Percentiles rank a stretch among this genome's conserved stretches.
Conservation (phyloP, 2,329 filamentous ascomycete genomes). For the Parastagonospora avenae region DNA sequence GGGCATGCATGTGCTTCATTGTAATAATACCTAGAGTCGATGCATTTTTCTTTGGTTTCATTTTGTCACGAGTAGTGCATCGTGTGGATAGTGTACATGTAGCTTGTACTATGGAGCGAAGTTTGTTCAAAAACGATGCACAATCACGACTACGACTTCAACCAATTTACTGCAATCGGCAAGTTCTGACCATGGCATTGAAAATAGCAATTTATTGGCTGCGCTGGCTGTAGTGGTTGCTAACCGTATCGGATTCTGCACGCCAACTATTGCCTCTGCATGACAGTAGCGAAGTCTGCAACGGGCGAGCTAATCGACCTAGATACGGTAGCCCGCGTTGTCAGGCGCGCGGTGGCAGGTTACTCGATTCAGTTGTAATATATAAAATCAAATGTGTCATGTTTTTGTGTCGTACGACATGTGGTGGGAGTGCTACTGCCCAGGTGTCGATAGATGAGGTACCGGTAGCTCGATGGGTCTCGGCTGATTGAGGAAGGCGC, state of each 20-base stretch:
- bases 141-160: too few relatives aligned
- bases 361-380: not conserved
- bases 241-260: not conserved
- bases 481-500: slow-evolving; percentile 2
- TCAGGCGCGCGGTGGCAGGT: not conserved
- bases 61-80: slow-evolving; percentile 7
- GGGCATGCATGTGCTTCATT: not conserved
- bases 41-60: slow-evolving; percentile 4
- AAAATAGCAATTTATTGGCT: slow-evolving; percentile 1
- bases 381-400: not conserved
- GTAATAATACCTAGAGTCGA: slow-evolving; percentile 4
- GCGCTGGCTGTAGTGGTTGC: not conserved
- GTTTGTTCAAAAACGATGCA: not conserved
- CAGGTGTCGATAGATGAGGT: not conserved
- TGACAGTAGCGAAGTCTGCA: not conserved
- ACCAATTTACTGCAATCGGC: not conserved
- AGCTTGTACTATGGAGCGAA: slow-evolving; percentile 11
- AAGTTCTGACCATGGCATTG: not conserved
- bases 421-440: not conserved
- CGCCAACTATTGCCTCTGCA: not conserved
- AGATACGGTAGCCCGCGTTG: too few relatives aligned
- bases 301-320: too few relatives aligned
- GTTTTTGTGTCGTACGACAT: not conserved
- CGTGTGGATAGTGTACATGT: slow-evolving; percentile 9
- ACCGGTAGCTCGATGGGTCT: not conserved